Evolutionary conservation across 495 filamentous ascomycete genomes (phyloP).

Genomic region (Penicillium verhagenii): DNA sequence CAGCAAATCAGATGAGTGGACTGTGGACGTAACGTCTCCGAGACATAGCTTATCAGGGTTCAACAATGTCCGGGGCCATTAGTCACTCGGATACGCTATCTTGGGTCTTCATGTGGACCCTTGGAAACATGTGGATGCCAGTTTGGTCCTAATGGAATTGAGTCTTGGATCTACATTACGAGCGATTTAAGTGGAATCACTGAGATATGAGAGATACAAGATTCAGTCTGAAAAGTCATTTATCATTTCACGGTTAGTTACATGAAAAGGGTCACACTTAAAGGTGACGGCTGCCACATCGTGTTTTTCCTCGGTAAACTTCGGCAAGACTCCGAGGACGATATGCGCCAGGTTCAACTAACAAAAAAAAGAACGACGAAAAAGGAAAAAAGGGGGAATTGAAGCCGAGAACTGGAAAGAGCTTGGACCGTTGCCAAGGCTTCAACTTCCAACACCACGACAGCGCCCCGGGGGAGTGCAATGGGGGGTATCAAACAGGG

Average conservation of each 20-base stretch:
- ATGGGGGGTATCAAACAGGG: constrained; percentile 29
- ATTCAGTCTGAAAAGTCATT: neutral
- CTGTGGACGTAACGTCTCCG: neutral
- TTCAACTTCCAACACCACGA: neutral
- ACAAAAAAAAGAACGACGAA: constrained; percentile 8
- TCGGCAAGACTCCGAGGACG: constrained; percentile 3
- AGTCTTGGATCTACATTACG: no score
- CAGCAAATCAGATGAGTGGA: neutral
- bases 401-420: constrained; percentile 3
- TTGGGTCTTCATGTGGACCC: neutral
- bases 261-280: constrained; percentile 20
- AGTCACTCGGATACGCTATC: neutral
- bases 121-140: neutral
- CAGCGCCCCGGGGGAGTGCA: constrained; percentile 5
- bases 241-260: constrained; percentile 7
- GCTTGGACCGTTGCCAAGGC: constrained; percentile 9
- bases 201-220: neutral
- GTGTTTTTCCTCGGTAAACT: neutral
- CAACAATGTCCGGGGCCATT: neutral
- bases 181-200: no score
- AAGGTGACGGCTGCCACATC: constrained; percentile 46
- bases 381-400: constrained; percentile 3
- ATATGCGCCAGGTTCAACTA: constrained; percentile 39
- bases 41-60: constrained; percentile 4
- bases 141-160: neutral